These are phyloP conservation scores for Begonia fuchsioides DNA, from an alignment of 306 rosid genomes.

Conservation along the genomic window DNA sequence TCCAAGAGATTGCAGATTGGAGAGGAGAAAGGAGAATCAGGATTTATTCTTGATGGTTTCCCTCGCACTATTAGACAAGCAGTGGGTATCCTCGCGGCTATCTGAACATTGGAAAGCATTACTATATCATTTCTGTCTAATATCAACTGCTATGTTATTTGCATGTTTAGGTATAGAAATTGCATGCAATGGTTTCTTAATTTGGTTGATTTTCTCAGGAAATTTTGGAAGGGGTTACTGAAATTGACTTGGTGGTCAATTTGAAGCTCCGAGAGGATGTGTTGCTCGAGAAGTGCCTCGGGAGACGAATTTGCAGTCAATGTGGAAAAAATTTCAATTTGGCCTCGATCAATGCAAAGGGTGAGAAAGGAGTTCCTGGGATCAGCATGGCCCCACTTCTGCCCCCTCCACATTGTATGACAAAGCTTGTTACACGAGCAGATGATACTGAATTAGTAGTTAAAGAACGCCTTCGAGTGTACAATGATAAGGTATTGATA, in stretches of 20 bases:
- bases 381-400: slow-evolving; percentile 89
- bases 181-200: too few species aligned
- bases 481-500: slow-evolving; percentile 57
- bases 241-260: slow-evolving; percentile 83
- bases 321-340: slow-evolving; percentile 76
- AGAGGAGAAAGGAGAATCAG: slow-evolving; percentile 58
- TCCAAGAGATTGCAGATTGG: slow-evolving; percentile 71
- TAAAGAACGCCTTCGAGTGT: slow-evolving; percentile 68
- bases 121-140: neutral
- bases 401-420: slow-evolving; percentile 74
- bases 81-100: slow-evolving; percentile 33
- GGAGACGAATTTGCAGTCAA: slow-evolving; percentile 73
- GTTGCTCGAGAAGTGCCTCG: slow-evolving; percentile 83
- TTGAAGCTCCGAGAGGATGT: slow-evolving; percentile 83
- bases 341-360: slow-evolving; percentile 64
- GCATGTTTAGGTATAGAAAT: too few species aligned
- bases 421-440: slow-evolving; percentile 65
- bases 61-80: slow-evolving; percentile 91
- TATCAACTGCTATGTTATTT: too few species aligned
- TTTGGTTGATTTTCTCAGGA: slow-evolving; percentile 29
- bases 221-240: slow-evolving; percentile 74
- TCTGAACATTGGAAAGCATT: neutral
- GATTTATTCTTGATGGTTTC: slow-evolving; percentile 97
- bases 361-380: slow-evolving; percentile 52
- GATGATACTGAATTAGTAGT: slow-evolving; percentile 75